Evolutionary conservation across 2,329 filamentous ascomycete species (phyloP).

Genomic region (Exophiala mesophila): DNA sequence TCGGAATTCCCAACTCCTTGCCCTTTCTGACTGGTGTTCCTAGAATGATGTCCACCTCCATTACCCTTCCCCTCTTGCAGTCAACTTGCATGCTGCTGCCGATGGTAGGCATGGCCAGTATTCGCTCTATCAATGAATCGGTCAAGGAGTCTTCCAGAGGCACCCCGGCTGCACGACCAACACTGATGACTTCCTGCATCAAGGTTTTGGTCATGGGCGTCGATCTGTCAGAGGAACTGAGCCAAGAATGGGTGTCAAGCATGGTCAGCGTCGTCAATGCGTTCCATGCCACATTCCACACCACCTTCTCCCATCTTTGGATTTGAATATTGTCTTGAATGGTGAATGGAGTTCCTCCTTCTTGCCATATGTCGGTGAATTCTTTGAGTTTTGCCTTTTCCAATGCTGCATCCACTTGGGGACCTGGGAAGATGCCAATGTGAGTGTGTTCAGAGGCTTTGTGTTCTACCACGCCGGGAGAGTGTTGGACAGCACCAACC

Average conservation of each 20-base stretch:
- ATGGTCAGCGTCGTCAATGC: constrained; percentile 40
- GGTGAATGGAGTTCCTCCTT: constrained; percentile 39
- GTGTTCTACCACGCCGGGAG: constrained; percentile 48
- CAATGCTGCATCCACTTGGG: constrained; percentile 19
- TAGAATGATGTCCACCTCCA: constrained; percentile 47
- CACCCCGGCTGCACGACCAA: constrained; percentile 38
- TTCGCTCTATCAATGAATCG: constrained; percentile 37
- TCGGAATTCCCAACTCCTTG: constrained; percentile 36
- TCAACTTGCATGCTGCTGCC: constrained; percentile 46
- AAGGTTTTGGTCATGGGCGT: constrained; percentile 35
- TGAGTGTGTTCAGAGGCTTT: constrained; percentile 52
- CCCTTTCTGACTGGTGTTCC: constrained; percentile 39
- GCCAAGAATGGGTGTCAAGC: constrained; percentile 40
- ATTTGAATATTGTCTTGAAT: constrained; percentile 35
- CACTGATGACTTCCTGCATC: constrained; percentile 42
- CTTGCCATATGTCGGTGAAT: constrained; percentile 39
- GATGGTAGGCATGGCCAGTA: constrained; percentile 37
- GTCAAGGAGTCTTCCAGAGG: constrained; percentile 34
- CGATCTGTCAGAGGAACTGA: constrained; percentile 38
- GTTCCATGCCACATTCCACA: constrained; percentile 42
- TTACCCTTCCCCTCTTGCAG: constrained; percentile 35
- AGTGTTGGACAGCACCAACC: constrained; percentile 50
- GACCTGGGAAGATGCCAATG: constrained; percentile 49
- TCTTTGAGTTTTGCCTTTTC: constrained; percentile 39
- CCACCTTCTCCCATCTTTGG: constrained; percentile 39